Evolutionary conservation across 2,329 filamentous ascomycete genomes (phyloP), one percentile per base, ranked within the genome.

Genomic region (Botryotinia globosa): DNA sequence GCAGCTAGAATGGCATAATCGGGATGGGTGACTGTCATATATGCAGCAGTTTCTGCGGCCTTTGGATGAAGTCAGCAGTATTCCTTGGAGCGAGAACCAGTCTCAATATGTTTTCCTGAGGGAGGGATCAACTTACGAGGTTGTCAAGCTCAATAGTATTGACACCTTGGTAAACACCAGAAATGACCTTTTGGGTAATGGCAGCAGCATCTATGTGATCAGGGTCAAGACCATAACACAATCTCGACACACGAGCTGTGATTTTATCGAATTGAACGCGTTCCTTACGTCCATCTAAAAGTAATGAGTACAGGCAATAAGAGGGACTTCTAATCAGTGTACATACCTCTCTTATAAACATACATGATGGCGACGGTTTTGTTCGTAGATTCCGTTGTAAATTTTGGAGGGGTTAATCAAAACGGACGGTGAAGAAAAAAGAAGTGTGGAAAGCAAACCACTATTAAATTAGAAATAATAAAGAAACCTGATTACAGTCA

Each of bases 201-300:
- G 95, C 94, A 77, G 97, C 96, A 72, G 96, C 94, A 85, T 99
- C 96, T 80, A 99, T 93, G 86, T 99, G 96, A 79, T 93, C 95
- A 68, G 92, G 89, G 82, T 99, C 96, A 73, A 99, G 91, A 77
- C 95, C 95, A 84, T 99, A 99, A 89, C 96, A 99, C 81, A 99
- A 88, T 81, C 96, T 91, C 64, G 96, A 98, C 78, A 99, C 96
- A 84, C 96, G 94, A 80, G 96, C 96, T 81, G 96, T 98, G 89
- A 99, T 99, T 87, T 99, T 99, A 88, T 99, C 96, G 87, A 99
- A 99, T 84, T 99, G 96, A 77, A 99, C 96, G 84, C 96, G 96
- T 89, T 99, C 96, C 87, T 98, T 97, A 87, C 96, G 96, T 85
- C 95, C 95, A 89, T 99, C 96, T 98, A 71, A 20, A 66, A 37